phyloP scores from a whole-genome alignment of 2,329 filamentous ascomycete species.

The Alternaria ventricosa region DNA sequence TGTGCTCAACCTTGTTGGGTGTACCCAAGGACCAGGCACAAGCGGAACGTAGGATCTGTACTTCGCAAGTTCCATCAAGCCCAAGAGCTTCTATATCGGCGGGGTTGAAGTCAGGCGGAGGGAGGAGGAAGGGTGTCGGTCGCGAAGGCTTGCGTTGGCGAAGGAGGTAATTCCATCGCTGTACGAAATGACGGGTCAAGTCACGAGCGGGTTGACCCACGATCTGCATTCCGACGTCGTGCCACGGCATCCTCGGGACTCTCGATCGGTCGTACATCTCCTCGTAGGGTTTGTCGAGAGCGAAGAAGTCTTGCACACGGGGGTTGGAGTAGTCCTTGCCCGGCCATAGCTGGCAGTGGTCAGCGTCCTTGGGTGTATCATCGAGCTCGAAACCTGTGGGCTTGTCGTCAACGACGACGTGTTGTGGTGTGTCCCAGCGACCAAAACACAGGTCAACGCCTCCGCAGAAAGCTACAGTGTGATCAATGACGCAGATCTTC shows the following conservation, averaged over 20 bases:
- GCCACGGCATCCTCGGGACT: conserved; percentile 96
- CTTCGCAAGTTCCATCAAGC: conserved; percentile 91
- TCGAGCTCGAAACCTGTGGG: conserved; percentile 89
- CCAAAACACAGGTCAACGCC: conserved; percentile 97
- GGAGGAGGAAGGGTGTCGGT: conserved; percentile 90
- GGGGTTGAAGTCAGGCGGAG: conserved; percentile 87
- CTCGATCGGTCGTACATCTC: conserved; percentile 97
- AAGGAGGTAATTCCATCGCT: conserved; percentile 96
- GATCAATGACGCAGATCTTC: conserved; percentile 96
- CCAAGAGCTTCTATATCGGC: conserved; percentile 87
- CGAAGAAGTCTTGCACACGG: conserved; percentile 92
- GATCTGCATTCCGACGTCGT: conserved; percentile 97
- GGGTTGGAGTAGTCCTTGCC: conserved; percentile 99
- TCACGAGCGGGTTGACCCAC: conserved; percentile 95
- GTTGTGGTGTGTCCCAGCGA: conserved; percentile 95
- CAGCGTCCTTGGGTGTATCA: conserved; percentile 77
- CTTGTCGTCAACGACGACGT: conserved; percentile 89
- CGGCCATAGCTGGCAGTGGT: conserved; percentile 94
- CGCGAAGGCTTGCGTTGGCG: conserved; percentile 91
- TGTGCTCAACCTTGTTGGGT: conserved; percentile 82
- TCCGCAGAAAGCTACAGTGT: conserved; percentile 93
- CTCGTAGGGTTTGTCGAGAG: conserved; percentile 91
- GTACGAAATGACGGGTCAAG: conserved; percentile 93
- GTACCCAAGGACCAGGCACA: conserved; percentile 91
- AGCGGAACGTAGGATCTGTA: conserved; percentile 92